Conservation (phyloP, 345 rosid genomes). For the Rhodamnia argentea region DNA sequence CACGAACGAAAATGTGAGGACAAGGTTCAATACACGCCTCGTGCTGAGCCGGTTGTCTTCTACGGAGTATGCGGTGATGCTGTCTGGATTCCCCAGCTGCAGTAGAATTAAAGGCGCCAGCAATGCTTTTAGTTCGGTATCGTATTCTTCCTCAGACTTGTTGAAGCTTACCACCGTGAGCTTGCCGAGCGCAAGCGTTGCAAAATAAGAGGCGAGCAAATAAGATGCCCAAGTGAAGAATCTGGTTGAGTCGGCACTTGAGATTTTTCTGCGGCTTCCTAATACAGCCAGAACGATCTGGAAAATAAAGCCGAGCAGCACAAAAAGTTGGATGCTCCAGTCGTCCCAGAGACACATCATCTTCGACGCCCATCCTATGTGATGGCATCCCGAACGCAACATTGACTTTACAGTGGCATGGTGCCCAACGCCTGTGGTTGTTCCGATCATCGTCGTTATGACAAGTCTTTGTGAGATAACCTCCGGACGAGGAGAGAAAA, state of each 20-base stretch:
- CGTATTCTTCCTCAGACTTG: background rate
- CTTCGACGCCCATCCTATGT: background rate
- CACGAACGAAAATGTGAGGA: background rate
- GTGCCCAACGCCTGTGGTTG: too few species aligned
- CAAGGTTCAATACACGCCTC: conserved; percentile 1
- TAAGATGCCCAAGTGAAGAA: conserved; percentile 3
- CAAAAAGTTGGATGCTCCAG: conserved; percentile 5
- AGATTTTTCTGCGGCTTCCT: conserved; percentile 7
- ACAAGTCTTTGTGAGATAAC: background rate
- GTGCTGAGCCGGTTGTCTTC: conserved; percentile 10
- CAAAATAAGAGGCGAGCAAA: background rate
- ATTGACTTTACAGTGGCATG: too few species aligned
- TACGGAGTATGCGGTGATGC: conserved; percentile 11
- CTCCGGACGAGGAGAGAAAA: background rate
- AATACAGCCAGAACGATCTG: conserved; percentile 1
- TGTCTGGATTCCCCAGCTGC: conserved; percentile 11
- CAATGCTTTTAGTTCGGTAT: background rate
- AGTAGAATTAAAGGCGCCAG: conserved; percentile 8
- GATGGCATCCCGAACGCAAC: background rate
- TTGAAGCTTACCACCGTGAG: background rate
- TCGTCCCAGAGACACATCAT: background rate
- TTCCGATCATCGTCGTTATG: too few species aligned
- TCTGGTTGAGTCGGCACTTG: background rate
- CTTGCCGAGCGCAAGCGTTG: conserved; percentile 8
- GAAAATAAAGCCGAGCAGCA: background rate